These are phyloP conservation scores for Amanita muscaria DNA, from an alignment of 768 basidiomycete genomes.

Conservation along the genomic window DNA sequence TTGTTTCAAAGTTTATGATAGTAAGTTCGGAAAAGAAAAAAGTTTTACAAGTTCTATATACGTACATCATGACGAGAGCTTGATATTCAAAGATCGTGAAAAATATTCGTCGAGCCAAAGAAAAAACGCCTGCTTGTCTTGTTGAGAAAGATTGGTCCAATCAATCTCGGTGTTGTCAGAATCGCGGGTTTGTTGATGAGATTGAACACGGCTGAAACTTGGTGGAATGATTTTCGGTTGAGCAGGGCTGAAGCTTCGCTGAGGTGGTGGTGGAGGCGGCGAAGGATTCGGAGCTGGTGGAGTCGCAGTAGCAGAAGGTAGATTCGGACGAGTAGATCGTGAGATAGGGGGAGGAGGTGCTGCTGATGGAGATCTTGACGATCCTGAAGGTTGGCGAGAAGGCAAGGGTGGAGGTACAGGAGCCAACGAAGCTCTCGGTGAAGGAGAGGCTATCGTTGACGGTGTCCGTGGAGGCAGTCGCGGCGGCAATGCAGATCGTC, in stretches of 20 bases:
- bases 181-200: background rate
- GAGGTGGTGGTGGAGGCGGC: background rate
- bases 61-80: background rate
- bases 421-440: conserved; percentile 10
- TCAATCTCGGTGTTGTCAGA: conserved; percentile 37
- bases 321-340: conserved; percentile 23
- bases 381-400: conserved; percentile 12
- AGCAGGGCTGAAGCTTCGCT: background rate
- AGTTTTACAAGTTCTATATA: background rate
- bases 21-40: no score
- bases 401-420: conserved; percentile 15
- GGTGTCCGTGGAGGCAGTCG: conserved; percentile 8
- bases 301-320: conserved; percentile 9
- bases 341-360: conserved; percentile 23
- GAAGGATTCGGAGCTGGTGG: conserved; percentile 3
- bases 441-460: conserved; percentile 9
- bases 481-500: background rate
- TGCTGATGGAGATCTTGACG: conserved; percentile 13
- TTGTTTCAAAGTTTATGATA: no score
- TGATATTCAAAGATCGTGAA: conserved; percentile 30
- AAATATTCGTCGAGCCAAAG: conserved; percentile 80
- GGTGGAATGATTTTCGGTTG: conserved; percentile 4
- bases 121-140: conserved; percentile 70
- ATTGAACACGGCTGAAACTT: background rate
- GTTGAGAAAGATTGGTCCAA: conserved; percentile 57